These are phyloP conservation scores for Diaporthe citri DNA, from an alignment of 2,329 filamentous ascomycete genomes.

Conservation along the genomic window DNA sequence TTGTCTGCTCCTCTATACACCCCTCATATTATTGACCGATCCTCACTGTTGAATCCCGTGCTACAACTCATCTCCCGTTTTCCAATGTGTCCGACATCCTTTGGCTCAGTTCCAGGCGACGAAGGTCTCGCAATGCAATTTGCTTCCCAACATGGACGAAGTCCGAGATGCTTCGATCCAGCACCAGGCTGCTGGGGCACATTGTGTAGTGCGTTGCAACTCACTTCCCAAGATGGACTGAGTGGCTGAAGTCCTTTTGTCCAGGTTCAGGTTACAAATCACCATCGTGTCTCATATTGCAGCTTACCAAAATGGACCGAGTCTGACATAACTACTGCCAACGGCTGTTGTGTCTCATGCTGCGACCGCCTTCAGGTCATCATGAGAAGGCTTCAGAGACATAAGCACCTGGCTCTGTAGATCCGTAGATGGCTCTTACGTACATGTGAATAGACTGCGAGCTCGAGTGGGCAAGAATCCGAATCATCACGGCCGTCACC, in stretches of 20 bases:
- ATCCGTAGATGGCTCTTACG: background rate
- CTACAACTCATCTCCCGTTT: too few relatives aligned
- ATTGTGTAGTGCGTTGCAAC: background rate
- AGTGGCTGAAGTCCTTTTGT: background rate
- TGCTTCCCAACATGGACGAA: background rate
- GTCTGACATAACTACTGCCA: background rate
- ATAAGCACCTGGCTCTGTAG: too few relatives aligned
- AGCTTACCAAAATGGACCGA: background rate
- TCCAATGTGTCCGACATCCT: too few relatives aligned
- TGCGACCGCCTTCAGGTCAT: too few relatives aligned
- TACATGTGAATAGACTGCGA: background rate
- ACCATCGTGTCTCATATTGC: background rate
- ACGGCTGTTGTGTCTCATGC: background rate
- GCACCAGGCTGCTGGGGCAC: background rate
- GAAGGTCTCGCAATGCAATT: background rate
- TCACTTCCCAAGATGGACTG: background rate
- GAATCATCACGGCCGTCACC: background rate
- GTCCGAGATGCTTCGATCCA: background rate
- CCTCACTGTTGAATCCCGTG: too few relatives aligned
- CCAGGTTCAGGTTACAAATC: background rate
- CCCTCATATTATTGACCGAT: too few relatives aligned
- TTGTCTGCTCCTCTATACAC: background rate
- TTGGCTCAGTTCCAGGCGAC: too few relatives aligned
- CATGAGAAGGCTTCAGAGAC: background rate
- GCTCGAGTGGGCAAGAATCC: background rate